A percentile compares a stretch with the other conserved stretches of the same genome.
phyloP scores from a whole-genome alignment of 2,329 filamentous ascomycete genomes.

The Aspergillus sp. region DNA sequence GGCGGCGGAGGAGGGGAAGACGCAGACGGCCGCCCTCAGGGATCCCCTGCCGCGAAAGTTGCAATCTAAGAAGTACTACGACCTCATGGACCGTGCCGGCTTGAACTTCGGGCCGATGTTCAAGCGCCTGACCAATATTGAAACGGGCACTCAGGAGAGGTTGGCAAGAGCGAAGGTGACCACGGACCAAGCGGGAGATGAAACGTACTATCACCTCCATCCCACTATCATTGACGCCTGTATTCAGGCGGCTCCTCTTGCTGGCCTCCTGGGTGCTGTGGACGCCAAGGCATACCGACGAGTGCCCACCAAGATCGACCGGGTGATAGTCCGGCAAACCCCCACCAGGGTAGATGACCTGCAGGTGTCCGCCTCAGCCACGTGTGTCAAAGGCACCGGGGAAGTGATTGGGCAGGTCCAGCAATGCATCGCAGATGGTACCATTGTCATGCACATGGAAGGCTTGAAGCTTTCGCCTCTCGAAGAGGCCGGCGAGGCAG shows the following conservation, averaged over 20 bases:
- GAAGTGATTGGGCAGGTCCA: neutral
- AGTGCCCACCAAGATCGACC: slow-evolving; percentile 1
- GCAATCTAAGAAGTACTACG: slow-evolving; percentile 14
- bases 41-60: slow-evolving; percentile 17
- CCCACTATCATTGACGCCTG: slow-evolving; percentile 2
- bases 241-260: neutral
- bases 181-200: neutral
- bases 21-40: neutral
- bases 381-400: neutral
- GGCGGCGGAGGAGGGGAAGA: neutral
- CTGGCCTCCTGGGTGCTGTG: neutral
- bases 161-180: neutral
- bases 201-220: neutral
- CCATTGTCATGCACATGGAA: neutral
- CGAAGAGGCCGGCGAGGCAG: neutral
- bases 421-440: neutral
- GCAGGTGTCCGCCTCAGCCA: neutral
- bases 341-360: neutral
- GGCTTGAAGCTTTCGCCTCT: neutral
- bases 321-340: neutral
- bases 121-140: slow-evolving; percentile 13
- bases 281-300: neutral
- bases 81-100: slow-evolving; percentile 7
- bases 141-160: slow-evolving; percentile 6
- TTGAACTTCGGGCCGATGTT: slow-evolving; percentile 20